Base-by-base conservation (phyloP, 495 filamentous ascomycete genomes). In the Penicillium soppii region DNA sequence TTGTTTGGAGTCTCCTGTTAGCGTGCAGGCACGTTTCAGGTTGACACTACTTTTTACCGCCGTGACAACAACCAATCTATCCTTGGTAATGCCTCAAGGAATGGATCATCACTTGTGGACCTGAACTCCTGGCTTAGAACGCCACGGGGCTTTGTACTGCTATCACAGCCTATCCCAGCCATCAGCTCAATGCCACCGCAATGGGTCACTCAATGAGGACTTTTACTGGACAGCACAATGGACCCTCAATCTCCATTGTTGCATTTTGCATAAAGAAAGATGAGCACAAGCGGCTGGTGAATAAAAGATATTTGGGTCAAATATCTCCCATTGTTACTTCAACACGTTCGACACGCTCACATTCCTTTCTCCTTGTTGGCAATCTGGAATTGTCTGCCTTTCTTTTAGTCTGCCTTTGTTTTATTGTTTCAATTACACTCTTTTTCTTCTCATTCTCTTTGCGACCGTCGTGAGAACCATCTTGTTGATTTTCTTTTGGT, bases 351-450 rank as follows among this genome's bases (percentile, higher is more conserved):
- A 49, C 53, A 58, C 52, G 41, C 52, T 52, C 49, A 46, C 62
- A 58, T 60, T 60, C 62, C 52, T 53, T 62, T 62, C 56, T 58
- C 50, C 47, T 58, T 58, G 53, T 56, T 57, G 56, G 53, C 56
- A 43, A 56, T 62, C 53, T 35, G 51, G 44, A 20, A 58, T 61
- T 62, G 56, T 59, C 54, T 41, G 48, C 26, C 56, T 35, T 43
- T 51, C 48, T 15, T 43, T 57, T 39, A 47, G 25, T 30, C 13
- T 32, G 10, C 13, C 37, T 43, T 44, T 52, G 53, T 55, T 50
- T 36, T 40, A 30, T 32, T 36, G 21, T 36, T 43, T 38, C 17
- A 41, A 38, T 37, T 47, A 26, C 42, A 20, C 21, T 53, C 43
- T 33, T 33, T 45, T 44, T 48, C 33, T 32, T 33, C 42, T 39